Conservation (phyloP, 2,329 filamentous ascomycete species). For the Cladobotryum mycophilum region DNA sequence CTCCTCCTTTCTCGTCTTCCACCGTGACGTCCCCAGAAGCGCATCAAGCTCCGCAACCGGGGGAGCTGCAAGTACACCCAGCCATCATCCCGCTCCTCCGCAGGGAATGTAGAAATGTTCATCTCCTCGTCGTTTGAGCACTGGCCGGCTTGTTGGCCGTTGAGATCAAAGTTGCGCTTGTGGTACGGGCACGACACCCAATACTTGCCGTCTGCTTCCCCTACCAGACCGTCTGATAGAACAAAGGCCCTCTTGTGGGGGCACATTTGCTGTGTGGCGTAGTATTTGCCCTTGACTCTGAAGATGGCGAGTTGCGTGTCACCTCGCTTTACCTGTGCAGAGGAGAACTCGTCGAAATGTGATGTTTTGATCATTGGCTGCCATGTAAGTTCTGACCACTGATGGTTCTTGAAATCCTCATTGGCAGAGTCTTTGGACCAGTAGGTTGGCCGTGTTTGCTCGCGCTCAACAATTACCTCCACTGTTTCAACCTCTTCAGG, state of each 20-base stretch:
- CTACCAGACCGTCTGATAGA: constrained; percentile 78
- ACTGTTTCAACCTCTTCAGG: constrained; percentile 61
- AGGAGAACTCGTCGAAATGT: constrained; percentile 58
- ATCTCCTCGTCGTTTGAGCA: constrained; percentile 70
- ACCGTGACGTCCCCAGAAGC: constrained; percentile 70
- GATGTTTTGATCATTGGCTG: constrained; percentile 68
- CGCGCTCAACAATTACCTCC: constrained; percentile 54
- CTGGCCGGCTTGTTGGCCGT: constrained; percentile 44
- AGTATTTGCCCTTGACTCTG: constrained; percentile 73
- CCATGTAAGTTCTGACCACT: constrained; percentile 62
- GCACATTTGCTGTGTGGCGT: constrained; percentile 90
- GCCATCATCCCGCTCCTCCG: constrained; percentile 74
- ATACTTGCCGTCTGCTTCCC: constrained; percentile 48
- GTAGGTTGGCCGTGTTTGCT: constrained; percentile 67
- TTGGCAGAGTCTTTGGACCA: constrained; percentile 65
- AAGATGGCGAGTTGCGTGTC: constrained; percentile 87
- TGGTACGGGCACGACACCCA: constrained; percentile 85
- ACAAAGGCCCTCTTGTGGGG: constrained; percentile 87
- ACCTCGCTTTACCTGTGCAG: constrained; percentile 72
- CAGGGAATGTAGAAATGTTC: constrained; percentile 76
- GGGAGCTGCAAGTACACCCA: constrained; percentile 76
- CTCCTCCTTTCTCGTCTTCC: constrained; percentile 71
- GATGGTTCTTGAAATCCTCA: constrained; percentile 63
- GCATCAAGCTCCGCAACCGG: constrained; percentile 74
- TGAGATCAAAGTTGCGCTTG: constrained; percentile 82